Evolutionary conservation across 192 early-diverging fungal genomes (phyloP).

Genomic region (Mycoemilia scoparia): DNA sequence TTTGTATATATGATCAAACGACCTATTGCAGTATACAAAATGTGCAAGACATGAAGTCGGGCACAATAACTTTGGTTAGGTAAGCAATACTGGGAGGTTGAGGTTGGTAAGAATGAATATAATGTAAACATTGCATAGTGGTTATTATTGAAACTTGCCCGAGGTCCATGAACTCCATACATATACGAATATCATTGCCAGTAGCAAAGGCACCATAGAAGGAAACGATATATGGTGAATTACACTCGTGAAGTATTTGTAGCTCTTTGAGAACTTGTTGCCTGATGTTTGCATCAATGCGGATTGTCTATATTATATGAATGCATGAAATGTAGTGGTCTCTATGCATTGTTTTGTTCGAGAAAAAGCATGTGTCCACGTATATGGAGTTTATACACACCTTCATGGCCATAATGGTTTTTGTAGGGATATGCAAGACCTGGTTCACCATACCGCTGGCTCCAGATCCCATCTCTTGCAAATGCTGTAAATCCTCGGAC

Average conservation of each 20-base stretch:
- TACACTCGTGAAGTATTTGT: conserved; percentile 89
- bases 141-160: too few species aligned
- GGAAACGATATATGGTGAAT: conserved; percentile 83
- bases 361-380: conserved; percentile 1
- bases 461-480: conserved; percentile 78
- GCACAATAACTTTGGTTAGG: background rate
- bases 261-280: conserved; percentile 91
- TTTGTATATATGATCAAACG: conserved; percentile 83
- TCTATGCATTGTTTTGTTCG: background rate
- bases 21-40: too few species aligned
- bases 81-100: too few species aligned
- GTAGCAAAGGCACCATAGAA: conserved; percentile 91
- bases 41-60: background rate
- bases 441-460: conserved; percentile 79
- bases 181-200: conserved; percentile 71
- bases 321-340: conserved; percentile 2
- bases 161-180: conserved; percentile 96
- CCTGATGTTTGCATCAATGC: conserved; percentile 48
- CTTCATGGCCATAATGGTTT: conserved; percentile 87
- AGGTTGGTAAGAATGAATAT: background rate
- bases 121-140: too few species aligned
- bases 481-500: conserved; percentile 58
- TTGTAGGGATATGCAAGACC: conserved; percentile 72
- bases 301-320: conserved; percentile 9
- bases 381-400: conserved; percentile 19